Evolutionary conservation across 305 asterid species (phyloP), one percentile per base, ranked within the genome.

Genomic region (Caryopteris hybrid): DNA sequence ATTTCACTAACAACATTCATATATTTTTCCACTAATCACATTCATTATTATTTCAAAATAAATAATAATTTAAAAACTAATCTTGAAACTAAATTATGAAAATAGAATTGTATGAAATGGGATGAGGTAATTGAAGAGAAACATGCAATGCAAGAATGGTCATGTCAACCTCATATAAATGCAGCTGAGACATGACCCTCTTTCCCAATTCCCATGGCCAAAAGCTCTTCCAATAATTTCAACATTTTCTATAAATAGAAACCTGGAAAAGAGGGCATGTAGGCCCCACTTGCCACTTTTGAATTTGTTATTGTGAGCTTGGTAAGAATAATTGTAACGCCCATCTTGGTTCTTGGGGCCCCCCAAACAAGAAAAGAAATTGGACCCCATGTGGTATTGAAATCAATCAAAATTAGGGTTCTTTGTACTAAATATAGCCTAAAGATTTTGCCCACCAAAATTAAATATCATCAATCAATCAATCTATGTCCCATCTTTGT

Each of bases 151-250:
- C 14, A 64, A 58, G 76, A 69, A 51, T 75, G 25, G 76, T 70
- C 73, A 64, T 76, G 73, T 70, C 76, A 76, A 33, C 6, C 50
- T 45, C 48, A 41, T 63, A 20, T 42, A 50, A 64, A 72, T 41
- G 59, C 20, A 66, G 64, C n/a, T 59, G 60, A 50, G 66, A 72
- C 74, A 31, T 38, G 72, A 51, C 54, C 55, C 31, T 6, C 42
- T 48, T 59, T 34, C 53, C 55, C 74, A 58, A 58, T 61, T 27
- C 54, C 69, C 75, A 47, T 39, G 60, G 72, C 38, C 54, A 73
- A 73, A 78, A 64, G 79, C 78, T 55, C 56, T 68, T 55, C 54
- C 80, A 77, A 80, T 78, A 51, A 80, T 77, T 73, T 59, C 76
- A 60, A 72, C 43, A 74, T 5, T 61, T 74, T 67, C 85, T 64